Percentiles rank a stretch among this genome's conserved stretches.
Evolutionary conservation across 352 stramenopile genomes (phyloP).

Genomic region (Plasmopara halstedii): DNA sequence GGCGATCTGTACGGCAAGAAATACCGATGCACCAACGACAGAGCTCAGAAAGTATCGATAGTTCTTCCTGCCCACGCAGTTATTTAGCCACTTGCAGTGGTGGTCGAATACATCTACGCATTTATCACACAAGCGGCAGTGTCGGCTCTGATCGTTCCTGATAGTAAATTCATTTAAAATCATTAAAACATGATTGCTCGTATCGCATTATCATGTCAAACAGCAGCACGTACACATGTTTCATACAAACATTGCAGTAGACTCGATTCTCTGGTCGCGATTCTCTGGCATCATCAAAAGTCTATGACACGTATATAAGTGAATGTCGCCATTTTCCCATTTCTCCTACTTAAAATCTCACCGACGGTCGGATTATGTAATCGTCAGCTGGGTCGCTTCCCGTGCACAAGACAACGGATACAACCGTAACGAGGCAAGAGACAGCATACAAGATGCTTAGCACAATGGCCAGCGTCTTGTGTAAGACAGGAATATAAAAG

Average conservation of each 20-base stretch:
- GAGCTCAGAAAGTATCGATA: constrained; percentile 75
- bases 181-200: neutral
- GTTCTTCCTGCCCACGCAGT: constrained; percentile 89
- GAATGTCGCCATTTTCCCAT: constrained; percentile 1
- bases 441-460: constrained; percentile 50
- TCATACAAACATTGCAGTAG: constrained; percentile 85
- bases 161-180: neutral
- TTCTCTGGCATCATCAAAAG: constrained; percentile 21
- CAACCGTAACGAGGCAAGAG: constrained; percentile 43
- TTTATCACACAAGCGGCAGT: constrained; percentile 96
- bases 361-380: constrained; percentile 53
- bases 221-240: constrained; percentile 66
- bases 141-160: constrained; percentile 79
- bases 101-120: constrained; percentile 95
- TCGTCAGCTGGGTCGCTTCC: constrained; percentile 73
- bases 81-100: constrained; percentile 97
- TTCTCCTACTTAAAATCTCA: constrained; percentile 10
- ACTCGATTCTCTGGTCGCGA: constrained; percentile 41
- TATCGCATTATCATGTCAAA: neutral
- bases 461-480: constrained; percentile 35
- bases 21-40: constrained; percentile 51
- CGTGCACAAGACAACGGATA: constrained; percentile 51
- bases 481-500: constrained; percentile 69
- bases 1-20: constrained; percentile 63
- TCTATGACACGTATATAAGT: constrained; percentile 14